Percentiles rank a stretch among this genome's conserved stretches.
Evolutionary conservation across 805 yeast species (phyloP).

Genomic region (Ogataea haglerorum): DNA sequence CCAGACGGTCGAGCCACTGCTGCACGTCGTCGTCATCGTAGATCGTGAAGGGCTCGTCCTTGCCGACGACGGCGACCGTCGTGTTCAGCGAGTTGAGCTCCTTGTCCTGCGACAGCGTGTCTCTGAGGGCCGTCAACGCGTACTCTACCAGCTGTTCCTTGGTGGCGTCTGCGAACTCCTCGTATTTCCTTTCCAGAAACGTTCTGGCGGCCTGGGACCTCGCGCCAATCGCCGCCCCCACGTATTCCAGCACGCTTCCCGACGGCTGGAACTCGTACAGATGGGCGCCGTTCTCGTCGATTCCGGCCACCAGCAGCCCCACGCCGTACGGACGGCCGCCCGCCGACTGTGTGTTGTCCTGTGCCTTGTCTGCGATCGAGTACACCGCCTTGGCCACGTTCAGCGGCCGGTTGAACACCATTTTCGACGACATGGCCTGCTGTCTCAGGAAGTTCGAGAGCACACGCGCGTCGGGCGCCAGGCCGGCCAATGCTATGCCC

Average conservation of each 20-base stretch:
- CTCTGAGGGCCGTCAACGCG: slow-evolving; percentile 89
- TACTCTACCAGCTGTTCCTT: slow-evolving; percentile 75
- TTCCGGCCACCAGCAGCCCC: slow-evolving; percentile 85
- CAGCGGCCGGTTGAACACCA: slow-evolving; percentile 83
- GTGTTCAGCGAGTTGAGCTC: slow-evolving; percentile 83
- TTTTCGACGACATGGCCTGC: slow-evolving; percentile 82
- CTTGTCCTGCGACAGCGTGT: slow-evolving; percentile 91
- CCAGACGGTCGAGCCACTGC: slow-evolving; percentile 77
- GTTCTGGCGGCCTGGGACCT: slow-evolving; percentile 98
- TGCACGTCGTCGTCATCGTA: slow-evolving; percentile 86
- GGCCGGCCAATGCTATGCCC: slow-evolving; percentile 94
- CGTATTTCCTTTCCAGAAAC: slow-evolving; percentile 82
- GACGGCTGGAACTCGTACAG: slow-evolving; percentile 93
- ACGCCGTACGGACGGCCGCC: slow-evolving; percentile 99
- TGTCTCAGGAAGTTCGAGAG: slow-evolving; percentile 84
- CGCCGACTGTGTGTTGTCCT: slow-evolving; percentile 90
- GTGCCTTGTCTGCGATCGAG: slow-evolving; percentile 94
- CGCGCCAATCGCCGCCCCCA: slow-evolving; percentile 96
- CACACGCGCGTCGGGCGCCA: slow-evolving; percentile 97
- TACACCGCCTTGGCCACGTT: slow-evolving; percentile 79
- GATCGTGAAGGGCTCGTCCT: slow-evolving; percentile 61
- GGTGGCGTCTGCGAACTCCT: slow-evolving; percentile 55
- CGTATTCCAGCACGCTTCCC: slow-evolving; percentile 87
- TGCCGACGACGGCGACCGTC: slow-evolving; percentile 89
- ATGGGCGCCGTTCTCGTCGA: slow-evolving; percentile 93